phyloP scores from a whole-genome alignment of 106 monocot species.

The Triglochin maritima region DNA sequence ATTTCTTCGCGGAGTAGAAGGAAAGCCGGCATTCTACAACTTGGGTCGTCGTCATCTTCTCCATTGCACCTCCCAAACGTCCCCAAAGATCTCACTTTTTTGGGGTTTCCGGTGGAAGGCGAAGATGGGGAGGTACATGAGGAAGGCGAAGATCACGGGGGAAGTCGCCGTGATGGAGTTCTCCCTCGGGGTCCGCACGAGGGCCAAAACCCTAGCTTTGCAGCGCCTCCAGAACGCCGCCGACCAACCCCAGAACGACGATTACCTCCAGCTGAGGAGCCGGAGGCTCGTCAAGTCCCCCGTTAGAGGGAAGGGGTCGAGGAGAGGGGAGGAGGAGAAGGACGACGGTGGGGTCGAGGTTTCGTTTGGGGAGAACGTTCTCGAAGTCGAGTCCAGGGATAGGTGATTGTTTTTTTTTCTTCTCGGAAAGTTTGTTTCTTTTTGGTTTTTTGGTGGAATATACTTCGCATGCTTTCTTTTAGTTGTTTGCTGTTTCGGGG shows the following conservation, averaged over 20 bases:
- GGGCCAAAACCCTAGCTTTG: conserved; percentile 73
- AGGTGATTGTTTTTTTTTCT: conserved; percentile 9
- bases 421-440: background rate
- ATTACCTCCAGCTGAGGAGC: conserved; percentile 22
- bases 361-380: conserved; percentile 18
- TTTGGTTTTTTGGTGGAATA: background rate
- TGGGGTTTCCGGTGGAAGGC: too few species aligned
- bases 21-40: too few species aligned
- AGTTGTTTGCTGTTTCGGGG: background rate
- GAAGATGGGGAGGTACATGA: conserved; percentile 79
- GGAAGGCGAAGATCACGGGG: conserved; percentile 51
- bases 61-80: too few species aligned
- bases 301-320: background rate
- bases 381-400: conserved; percentile 10
- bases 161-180: conserved; percentile 74
- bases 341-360: conserved; percentile 8
- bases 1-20: too few species aligned
- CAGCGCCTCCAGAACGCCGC: conserved; percentile 28
- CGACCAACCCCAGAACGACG: background rate
- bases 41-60: too few species aligned
- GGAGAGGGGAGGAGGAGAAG: background rate
- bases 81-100: too few species aligned
- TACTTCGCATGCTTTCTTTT: background rate
- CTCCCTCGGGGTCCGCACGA: conserved; percentile 66
- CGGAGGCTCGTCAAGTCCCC: conserved; percentile 17